Evolutionary conservation across 2,329 filamentous ascomycete genomes (phyloP).

Genomic region (Talaromyces sp.): DNA sequence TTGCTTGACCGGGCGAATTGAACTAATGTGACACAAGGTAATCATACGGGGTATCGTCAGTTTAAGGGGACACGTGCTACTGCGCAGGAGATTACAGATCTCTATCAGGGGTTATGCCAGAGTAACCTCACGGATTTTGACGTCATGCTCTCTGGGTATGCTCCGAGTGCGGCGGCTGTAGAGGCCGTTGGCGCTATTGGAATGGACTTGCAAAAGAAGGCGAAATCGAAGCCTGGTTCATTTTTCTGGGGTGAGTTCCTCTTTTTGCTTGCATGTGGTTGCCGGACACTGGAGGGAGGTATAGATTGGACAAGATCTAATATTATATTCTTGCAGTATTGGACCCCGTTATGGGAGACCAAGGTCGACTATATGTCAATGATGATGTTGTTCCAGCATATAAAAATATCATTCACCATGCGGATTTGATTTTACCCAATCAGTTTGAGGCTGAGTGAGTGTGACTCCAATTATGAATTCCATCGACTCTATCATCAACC

Average conservation of each 20-base stretch:
- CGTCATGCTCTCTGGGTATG: slow-evolving; percentile 92
- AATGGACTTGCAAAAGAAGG: slow-evolving; percentile 72
- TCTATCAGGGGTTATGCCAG: slow-evolving; percentile 82
- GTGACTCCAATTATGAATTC: not conserved
- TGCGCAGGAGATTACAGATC: slow-evolving; percentile 77
- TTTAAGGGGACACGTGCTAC: slow-evolving; percentile 82
- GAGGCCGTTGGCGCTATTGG: slow-evolving; percentile 83
- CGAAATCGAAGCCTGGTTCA: slow-evolving; percentile 64
- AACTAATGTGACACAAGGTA: slow-evolving; percentile 61
- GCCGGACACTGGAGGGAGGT: no score
- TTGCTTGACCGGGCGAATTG: not conserved
- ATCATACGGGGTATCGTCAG: slow-evolving; percentile 90
- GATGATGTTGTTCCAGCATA: slow-evolving; percentile 92
- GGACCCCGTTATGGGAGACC: slow-evolving; percentile 98
- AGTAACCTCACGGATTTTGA: slow-evolving; percentile 87
- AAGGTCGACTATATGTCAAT: slow-evolving; percentile 86
- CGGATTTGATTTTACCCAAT: slow-evolving; percentile 92
- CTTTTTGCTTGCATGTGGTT: no score
- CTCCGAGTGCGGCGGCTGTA: slow-evolving; percentile 83
- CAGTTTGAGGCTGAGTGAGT: slow-evolving; percentile 94
- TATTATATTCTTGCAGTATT: slow-evolving; percentile 59
- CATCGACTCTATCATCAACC: not conserved
- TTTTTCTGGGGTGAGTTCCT: slow-evolving; percentile 78
- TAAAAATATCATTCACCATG: slow-evolving; percentile 74
- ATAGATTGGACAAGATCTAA: not conserved